A percentile compares a stretch with the other conserved stretches of the same genome.
phyloP scores from a whole-genome alignment of 805 yeast genomes.

The Pichia manshurica region DNA sequence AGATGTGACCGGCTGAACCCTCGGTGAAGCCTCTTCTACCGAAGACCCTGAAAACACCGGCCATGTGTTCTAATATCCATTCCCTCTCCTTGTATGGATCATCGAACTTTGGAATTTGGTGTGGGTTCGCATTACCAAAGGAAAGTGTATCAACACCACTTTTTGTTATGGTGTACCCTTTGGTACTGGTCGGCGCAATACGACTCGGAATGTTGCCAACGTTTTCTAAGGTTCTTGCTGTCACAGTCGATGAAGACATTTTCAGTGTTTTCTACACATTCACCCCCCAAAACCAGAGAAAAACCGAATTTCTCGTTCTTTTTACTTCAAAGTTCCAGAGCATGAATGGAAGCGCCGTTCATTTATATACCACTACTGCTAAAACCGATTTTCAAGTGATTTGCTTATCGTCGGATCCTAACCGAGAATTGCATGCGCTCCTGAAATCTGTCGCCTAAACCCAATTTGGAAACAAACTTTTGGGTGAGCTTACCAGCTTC shows the following conservation, averaged over 20 bases:
- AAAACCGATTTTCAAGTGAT: no score
- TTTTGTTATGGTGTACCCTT: slow-evolving; percentile 37
- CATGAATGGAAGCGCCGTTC: no score
- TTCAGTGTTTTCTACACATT: neutral
- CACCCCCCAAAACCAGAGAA: no score
- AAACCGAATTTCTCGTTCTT: no score
- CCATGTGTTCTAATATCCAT: slow-evolving; percentile 67
- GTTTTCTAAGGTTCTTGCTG: neutral
- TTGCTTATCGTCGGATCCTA: no score
- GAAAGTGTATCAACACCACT: slow-evolving; percentile 59
- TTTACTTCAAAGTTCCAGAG: no score
- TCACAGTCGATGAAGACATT: neutral
- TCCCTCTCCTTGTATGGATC: slow-evolving; percentile 44
- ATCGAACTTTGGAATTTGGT: slow-evolving; percentile 46
- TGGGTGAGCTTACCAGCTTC: no score
- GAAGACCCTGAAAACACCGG: slow-evolving; percentile 77
- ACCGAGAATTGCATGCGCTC: no score
- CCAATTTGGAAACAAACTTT: no score
- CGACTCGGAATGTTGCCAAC: slow-evolving; percentile 21
- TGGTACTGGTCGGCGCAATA: slow-evolving; percentile 30
- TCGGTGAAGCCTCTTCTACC: slow-evolving; percentile 70
- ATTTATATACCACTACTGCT: no score
- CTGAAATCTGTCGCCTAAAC: no score
- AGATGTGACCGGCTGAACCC: slow-evolving; percentile 82
- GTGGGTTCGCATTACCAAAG: slow-evolving; percentile 46